Evolutionary conservation across 1,139 yeast species (phyloP).

Genomic region (Zygosaccharomyces pseudobailii): DNA sequence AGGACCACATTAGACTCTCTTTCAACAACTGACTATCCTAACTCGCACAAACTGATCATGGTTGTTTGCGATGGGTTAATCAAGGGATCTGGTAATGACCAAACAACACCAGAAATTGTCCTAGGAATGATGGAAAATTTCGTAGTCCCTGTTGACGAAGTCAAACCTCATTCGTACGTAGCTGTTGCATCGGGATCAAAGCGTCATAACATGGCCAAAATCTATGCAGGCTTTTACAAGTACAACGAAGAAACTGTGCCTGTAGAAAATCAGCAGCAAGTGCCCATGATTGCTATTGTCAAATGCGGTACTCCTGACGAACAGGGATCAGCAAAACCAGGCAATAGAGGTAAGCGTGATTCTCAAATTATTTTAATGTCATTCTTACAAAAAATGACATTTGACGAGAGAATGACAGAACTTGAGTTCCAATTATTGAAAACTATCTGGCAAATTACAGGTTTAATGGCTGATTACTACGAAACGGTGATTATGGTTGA

Average conservation of each 20-base stretch:
- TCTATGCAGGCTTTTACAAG: conserved; percentile 83
- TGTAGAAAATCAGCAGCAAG: conserved; percentile 77
- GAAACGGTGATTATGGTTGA: conserved; percentile 92
- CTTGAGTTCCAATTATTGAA: conserved; percentile 78
- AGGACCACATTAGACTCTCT: conserved; percentile 86
- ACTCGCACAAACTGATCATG: conserved; percentile 80
- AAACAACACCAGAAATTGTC: conserved; percentile 83
- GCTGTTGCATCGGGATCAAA: conserved; percentile 91
- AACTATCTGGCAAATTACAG: conserved; percentile 81
- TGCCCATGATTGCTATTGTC: conserved; percentile 76
- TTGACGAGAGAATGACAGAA: conserved; percentile 96
- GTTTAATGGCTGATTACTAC: conserved; percentile 80
- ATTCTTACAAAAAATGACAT: conserved; percentile 83
- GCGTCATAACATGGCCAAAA: conserved; percentile 97
- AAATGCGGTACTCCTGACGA: conserved; percentile 94
- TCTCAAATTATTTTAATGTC: conserved; percentile 93
- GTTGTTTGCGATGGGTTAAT: conserved; percentile 91
- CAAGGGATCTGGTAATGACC: conserved; percentile 87
- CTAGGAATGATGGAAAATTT: conserved; percentile 86
- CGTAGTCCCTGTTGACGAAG: conserved; percentile 64
- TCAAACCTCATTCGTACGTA: conserved; percentile 76
- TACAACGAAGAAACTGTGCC: conserved; percentile 73
- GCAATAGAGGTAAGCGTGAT: conserved; percentile 97
- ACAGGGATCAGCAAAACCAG: conserved; percentile 76
- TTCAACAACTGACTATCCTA: conserved; percentile 90